Percentiles rank a stretch among this genome's conserved stretches.
Conservation (phyloP, 1,139 yeast genomes). For the Saccharomyces hybrid region DNA sequence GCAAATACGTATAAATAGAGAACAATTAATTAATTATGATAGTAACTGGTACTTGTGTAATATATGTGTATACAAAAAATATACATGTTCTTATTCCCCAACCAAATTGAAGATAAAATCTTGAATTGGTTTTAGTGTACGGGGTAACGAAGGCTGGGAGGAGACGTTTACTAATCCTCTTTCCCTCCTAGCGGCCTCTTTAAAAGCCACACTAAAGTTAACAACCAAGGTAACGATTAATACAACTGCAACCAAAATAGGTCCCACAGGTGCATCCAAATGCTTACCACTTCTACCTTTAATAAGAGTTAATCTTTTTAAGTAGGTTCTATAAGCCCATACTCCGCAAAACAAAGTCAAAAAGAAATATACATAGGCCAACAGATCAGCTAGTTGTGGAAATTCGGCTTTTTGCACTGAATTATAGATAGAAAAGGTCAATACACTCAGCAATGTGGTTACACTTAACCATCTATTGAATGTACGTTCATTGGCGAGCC, state of each 20-base stretch:
- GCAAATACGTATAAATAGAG: not conserved
- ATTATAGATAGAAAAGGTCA: constrained; percentile 80
- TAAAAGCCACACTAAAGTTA: constrained; percentile 68
- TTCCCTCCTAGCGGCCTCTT: constrained; percentile 9
- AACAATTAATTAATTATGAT: not conserved
- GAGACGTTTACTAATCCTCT: not conserved
- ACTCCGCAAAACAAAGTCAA: constrained; percentile 74
- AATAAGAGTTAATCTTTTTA: constrained; percentile 64
- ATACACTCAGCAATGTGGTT: constrained; percentile 76
- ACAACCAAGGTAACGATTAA: constrained; percentile 57
- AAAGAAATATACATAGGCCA: constrained; percentile 75
- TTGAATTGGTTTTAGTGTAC: constrained; percentile 25
- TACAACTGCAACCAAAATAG: constrained; percentile 67
- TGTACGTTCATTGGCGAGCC: constrained; percentile 98
- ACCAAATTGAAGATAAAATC: constrained; percentile 20
- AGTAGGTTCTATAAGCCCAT: constrained; percentile 84
- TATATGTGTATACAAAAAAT: not conserved
- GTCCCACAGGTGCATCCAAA: constrained; percentile 85
- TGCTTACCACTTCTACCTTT: constrained; percentile 78
- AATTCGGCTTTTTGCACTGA: constrained; percentile 63
- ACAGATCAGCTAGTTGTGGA: constrained; percentile 45
- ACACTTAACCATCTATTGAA: constrained; percentile 94
- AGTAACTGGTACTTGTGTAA: not conserved
- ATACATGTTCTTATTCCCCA: not conserved
- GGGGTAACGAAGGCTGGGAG: constrained; percentile 13